Base-by-base conservation (phyloP, 345 rosid genomes). In the Salix udensis region DNA sequence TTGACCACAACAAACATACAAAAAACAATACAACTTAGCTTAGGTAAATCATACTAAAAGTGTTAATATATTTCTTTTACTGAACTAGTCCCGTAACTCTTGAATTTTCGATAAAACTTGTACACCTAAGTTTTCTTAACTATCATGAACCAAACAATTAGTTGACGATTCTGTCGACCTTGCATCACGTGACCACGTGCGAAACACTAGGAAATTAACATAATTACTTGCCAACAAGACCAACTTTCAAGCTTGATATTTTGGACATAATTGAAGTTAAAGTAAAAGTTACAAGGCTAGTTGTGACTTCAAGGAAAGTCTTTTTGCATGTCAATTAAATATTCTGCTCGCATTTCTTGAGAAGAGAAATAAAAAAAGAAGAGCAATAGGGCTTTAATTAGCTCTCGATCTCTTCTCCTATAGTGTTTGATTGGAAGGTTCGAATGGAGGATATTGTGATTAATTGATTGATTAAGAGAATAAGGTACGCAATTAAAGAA, bases 201-300 rank as follows among this genome's bases (percentile, higher is more conserved):
- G 37, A 36, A 36, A 36, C 37, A 42, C 46, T 42, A 42, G 46
- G 14, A 42, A 42, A 42, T 10, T 2, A 42, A 58, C 4, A 58
- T 58, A 46, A 46, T 46, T 19, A 55, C 4, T 10, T 58, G 28
- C 64, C 64, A 58, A 23, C 12, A 1, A 58, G 64, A 12, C 28
- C 28, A 58, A 4, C 62, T 58, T 58, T 2, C 28, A 55, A n/a
- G 62, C 62, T n/a, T 58, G 28, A 58, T n/a, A 9, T 0, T n/a
- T n/a, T 14, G 30, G 15, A 21, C 23, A 71, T 24, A 52, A 73
- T 61, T 75, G 72, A 64, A 70, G 72, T 50, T 72, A 39, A 81
- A 88, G 88, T 73, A 78, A 88, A 85, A 83, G 90, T 80, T 82
- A 88, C 91, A 84, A 76, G 90, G 79, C 84, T 76, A 9, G 62